Evolutionary conservation across 805 yeast species (phyloP).

Genomic region (Metschnikowia colocasiae): DNA sequence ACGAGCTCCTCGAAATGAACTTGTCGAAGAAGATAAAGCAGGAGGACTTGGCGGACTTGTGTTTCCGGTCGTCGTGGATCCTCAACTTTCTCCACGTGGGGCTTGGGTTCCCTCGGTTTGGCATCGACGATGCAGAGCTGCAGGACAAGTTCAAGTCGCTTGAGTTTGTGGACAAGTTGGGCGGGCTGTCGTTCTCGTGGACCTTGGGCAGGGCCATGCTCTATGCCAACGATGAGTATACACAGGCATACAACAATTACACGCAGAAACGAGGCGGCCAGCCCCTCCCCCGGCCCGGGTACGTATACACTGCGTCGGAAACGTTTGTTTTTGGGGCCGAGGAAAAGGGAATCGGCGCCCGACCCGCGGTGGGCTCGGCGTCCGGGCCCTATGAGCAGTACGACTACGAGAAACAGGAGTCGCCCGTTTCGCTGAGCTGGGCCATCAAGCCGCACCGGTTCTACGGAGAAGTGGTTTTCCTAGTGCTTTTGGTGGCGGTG

Average conservation of each 20-base stretch:
- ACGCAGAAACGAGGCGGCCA: conserved; percentile 13
- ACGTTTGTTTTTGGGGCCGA: conserved; percentile 55
- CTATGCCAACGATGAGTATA: conserved; percentile 55
- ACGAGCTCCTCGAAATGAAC: conserved; percentile 34
- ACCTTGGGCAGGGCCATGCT: conserved; percentile 59
- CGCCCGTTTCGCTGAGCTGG: conserved; percentile 32
- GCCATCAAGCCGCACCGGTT: conserved; percentile 42
- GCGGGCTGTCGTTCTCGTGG: conserved; percentile 50
- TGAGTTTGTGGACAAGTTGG: conserved; percentile 41
- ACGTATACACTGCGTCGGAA: conserved; percentile 45
- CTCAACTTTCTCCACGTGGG: conserved; percentile 57
- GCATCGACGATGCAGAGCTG: conserved; percentile 29
- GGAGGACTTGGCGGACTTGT: conserved; percentile 48
- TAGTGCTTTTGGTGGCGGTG: conserved; percentile 23
- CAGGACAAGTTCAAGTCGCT: conserved; percentile 31
- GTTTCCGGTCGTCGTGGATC: conserved; percentile 62
- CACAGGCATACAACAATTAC: conserved; percentile 37
- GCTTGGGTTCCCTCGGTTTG: conserved; percentile 54
- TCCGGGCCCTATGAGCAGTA: conserved; percentile 21
- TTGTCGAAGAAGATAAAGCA: conserved; percentile 31
- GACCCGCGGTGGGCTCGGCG: conserved; percentile 41
- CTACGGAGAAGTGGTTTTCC: conserved; percentile 35
- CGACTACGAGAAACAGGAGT: conserved; percentile 31
- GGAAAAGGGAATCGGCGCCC: conserved; percentile 29
- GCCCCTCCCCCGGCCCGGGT: conserved; percentile 39